phyloP scores from a whole-genome alignment of 2,329 filamentous ascomycete species.

The Coniella lustricola region DNA sequence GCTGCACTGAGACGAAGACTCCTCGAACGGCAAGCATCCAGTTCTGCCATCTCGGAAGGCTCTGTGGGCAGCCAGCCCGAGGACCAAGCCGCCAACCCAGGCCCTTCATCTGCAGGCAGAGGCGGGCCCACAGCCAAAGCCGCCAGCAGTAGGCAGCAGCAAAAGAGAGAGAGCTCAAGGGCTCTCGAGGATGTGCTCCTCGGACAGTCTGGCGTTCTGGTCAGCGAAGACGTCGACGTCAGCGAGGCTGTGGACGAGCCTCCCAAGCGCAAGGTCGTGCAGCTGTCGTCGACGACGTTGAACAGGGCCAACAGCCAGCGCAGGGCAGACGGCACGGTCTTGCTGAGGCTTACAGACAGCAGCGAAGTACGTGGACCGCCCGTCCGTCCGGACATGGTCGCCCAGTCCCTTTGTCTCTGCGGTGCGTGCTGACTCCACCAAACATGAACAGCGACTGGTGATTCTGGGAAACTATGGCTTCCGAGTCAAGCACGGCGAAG shows the following conservation, averaged over 20 bases:
- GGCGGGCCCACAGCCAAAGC: neutral
- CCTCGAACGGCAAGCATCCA: constrained; percentile 21
- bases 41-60: neutral
- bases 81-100: neutral
- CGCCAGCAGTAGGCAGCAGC: neutral
- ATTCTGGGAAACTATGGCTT: constrained; percentile 64
- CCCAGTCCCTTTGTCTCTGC: too few species aligned
- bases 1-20: constrained; percentile 36
- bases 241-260: constrained; percentile 19
- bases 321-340: constrained; percentile 32
- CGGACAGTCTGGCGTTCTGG: constrained; percentile 9
- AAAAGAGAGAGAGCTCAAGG: neutral
- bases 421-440: constrained; percentile 12
- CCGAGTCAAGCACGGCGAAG: constrained; percentile 51
- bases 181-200: constrained; percentile 10
- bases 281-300: constrained; percentile 40
- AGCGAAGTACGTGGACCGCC: constrained; percentile 35
- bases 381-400: too few species aligned
- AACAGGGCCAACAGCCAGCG: constrained; percentile 36
- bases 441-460: constrained; percentile 48
- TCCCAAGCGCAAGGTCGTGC: constrained; percentile 19
- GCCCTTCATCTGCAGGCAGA: neutral
- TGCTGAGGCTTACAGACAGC: constrained; percentile 37
- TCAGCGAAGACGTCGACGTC: constrained; percentile 13
- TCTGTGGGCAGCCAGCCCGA: constrained; percentile 1